A percentile compares a stretch with the other conserved stretches of the same genome.
phyloP scores from a whole-genome alignment of 1,284 basidiomycete genomes.

The Xerocomus amazonicus region DNA sequence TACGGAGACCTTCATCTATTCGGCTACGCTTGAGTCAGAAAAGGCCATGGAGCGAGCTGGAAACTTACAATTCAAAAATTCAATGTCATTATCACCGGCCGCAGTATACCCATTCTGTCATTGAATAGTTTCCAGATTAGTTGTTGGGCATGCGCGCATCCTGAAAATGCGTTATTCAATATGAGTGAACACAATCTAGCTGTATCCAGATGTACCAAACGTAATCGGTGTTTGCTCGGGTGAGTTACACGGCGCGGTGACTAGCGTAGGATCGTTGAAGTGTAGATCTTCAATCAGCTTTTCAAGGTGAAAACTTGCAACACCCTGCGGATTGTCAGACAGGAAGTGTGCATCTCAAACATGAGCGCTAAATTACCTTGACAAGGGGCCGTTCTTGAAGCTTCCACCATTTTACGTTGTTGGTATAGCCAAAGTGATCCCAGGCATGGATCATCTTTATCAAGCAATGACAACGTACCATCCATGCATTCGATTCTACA shows the following conservation, averaged over 20 bases:
- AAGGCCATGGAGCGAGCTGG: too few relatives aligned
- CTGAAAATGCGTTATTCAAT: slow-evolving; percentile 33
- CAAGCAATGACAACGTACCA: slow-evolving; percentile 43
- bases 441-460: slow-evolving; percentile 69
- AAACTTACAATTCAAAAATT: slow-evolving; percentile 57
- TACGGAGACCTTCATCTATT: slow-evolving; percentile 73
- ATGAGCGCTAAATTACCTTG: slow-evolving; percentile 42
- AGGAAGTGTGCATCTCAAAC: neutral
- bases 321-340: slow-evolving; percentile 40
- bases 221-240: slow-evolving; percentile 70
- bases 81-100: slow-evolving; percentile 60
- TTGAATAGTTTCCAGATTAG: slow-evolving; percentile 73
- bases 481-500: slow-evolving; percentile 69
- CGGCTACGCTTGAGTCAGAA: slow-evolving; percentile 51
- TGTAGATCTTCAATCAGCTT: slow-evolving; percentile 60
- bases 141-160: slow-evolving; percentile 69
- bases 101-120: slow-evolving; percentile 60
- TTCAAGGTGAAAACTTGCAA: slow-evolving; percentile 67
- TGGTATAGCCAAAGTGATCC: slow-evolving; percentile 74
- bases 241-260: slow-evolving; percentile 70
- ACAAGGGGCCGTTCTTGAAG: slow-evolving; percentile 68
- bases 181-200: neutral
- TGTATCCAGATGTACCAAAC: slow-evolving; percentile 47
- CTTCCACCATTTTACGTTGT: slow-evolving; percentile 64
- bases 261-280: slow-evolving; percentile 66